Base-by-base conservation (phyloP, 352 stramenopile genomes). In the Globisporangium megalacanthum region DNA sequence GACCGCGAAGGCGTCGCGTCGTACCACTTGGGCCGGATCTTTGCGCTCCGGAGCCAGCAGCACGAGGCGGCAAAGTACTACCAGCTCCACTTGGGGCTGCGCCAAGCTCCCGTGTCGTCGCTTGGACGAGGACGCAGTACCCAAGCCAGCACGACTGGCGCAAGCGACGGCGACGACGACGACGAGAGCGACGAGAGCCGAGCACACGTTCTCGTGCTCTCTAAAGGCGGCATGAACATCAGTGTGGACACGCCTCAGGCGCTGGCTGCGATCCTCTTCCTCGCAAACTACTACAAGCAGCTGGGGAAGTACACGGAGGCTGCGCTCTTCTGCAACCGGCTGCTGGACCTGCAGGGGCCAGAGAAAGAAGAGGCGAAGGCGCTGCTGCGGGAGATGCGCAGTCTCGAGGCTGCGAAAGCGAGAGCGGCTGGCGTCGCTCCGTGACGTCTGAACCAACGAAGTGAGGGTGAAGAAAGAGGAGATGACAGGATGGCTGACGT, bases 361-460 rank as follows among this genome's bases (percentile, higher is more conserved):
- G 82, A 92, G 49, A 88, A 89, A 58, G 84, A 94, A 56, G 84
- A 94, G 60, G 84, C 82, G 19, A 94, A 91, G 62, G 77, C 80
- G 19, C 60, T 92, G 41, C 59, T 94, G 42, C 76, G 81, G 3
- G 79, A 90, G 60, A 89, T 94, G 73, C 76, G 86, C 19, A 86
- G 71, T 64, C 66, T 89, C 7, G 73, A 88, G 46, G 73, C 77
- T 29, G 68, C 66, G 1, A 55, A 56, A 50, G 62, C 58, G 29
- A 54, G 49, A 35, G 54, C 45, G n/a, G 35, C 52, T 22, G 22
- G 51, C 0, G 33, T 49, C 6, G 5, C 58, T 10, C 50, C 48
- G 9, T 53, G 42, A 51, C 49, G 9, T 31, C 14, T 6, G 25
- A 29, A 29, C 25, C 25, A 29, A 29, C 25, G 25, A 29, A 4